Conservation (phyloP, 1,139 yeast species). For the Suzukiozyma palmioleophila region DNA sequence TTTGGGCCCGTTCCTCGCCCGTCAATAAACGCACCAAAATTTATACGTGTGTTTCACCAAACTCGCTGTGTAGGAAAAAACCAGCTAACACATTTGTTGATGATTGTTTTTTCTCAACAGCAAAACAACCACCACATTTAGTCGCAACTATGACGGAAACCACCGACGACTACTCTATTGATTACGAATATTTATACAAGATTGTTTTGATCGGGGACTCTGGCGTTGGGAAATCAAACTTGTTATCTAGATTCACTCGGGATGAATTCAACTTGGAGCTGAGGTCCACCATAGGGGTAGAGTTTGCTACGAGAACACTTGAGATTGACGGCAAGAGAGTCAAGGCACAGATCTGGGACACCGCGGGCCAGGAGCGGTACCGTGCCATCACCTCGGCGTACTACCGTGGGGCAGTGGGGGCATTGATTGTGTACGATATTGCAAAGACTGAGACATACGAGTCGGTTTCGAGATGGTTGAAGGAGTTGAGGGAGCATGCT, state of each 20-base stretch:
- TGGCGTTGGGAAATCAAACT: constrained; percentile 95
- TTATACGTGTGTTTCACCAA: not conserved
- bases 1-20: too few relatives aligned
- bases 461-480: constrained; percentile 91
- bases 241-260: constrained; percentile 88
- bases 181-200: constrained; percentile 92
- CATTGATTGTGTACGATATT: constrained; percentile 91
- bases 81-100: not conserved
- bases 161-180: constrained; percentile 78
- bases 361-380: constrained; percentile 98
- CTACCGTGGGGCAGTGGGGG: constrained; percentile 98
- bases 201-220: constrained; percentile 97
- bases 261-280: constrained; percentile 94
- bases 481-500: constrained; percentile 93
- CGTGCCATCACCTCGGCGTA: constrained; percentile 97
- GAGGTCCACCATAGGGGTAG: constrained; percentile 95
- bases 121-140: not conserved
- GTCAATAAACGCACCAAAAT: not conserved
- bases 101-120: not conserved
- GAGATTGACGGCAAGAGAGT: constrained; percentile 93
- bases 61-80: not conserved
- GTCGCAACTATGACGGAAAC: constrained; percentile 34
- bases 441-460: constrained; percentile 92
- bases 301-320: constrained; percentile 93
- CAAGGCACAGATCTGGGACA: constrained; percentile 98